Evolutionary conservation across 805 yeast genomes (phyloP), one percentile per base, ranked within the genome.

Genomic region (Zygosaccharomyces lentus): DNA sequence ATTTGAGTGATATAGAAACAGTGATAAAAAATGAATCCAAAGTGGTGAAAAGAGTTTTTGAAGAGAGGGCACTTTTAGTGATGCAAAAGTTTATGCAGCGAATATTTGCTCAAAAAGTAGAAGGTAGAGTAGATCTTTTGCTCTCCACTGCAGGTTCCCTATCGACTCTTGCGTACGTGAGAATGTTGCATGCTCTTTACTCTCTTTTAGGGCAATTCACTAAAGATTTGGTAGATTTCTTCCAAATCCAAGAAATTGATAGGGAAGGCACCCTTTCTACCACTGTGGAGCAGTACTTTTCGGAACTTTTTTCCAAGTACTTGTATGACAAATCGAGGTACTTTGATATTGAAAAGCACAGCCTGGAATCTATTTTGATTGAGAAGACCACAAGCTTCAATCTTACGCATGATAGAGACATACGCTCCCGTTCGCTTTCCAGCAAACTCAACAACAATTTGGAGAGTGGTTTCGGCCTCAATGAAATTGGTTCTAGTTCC

Each of bases 301-400:
- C 77, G n/a, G 95, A 85, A 53, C 65, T 87, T 13, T 91, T 91
- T 62, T 73, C 78, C 15, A 82, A 83, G 39, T 85, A 80, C 58
- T 67, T 85, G 23, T 75, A 76, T 24, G 87, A 84, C 47, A 77
- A 78, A 48, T 55, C 67, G 9, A 72, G 75, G 39, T 90, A 88
- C 65, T 82, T 90, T 57, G 80, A 72, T 32, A 57, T 76, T 32
- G 97, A 89, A 59, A 84, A 78, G 66, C 80, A 80, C 51, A 79
- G 78, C 52, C 67, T 90, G 30, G 84, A 81, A 39, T 49, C 62
- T 3, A 64, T 64, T 13, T 52, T 70, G 26, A 54, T 60, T 25
- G 63, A 61, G 6, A 57, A 60, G 43, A 63, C 72, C 0, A 51
- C 67, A 2, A 48, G 37, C 13, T 70, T 66, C 39, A 70, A 66